These are phyloP conservation scores for Paraphaeosphaeria sporulosa DNA, from an alignment of 2,329 filamentous ascomycete species.

Conservation along the genomic window DNA sequence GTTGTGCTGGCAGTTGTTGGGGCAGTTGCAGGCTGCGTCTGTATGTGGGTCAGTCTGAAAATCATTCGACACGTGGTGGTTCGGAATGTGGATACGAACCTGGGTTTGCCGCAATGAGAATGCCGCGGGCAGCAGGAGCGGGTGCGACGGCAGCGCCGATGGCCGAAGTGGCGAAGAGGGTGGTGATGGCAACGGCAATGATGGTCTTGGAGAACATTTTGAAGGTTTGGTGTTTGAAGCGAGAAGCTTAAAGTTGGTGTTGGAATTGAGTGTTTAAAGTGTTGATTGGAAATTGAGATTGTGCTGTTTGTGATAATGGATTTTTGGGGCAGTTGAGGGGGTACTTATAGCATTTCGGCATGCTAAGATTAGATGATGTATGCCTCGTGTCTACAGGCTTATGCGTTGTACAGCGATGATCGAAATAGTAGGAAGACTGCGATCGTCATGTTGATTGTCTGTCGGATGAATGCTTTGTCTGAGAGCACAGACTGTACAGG, in stretches of 20 bases:
- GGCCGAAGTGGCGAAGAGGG: slow-evolving; percentile 11
- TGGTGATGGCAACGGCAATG: slow-evolving; percentile 5
- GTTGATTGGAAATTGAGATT: slow-evolving; percentile 9
- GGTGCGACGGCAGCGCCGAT: slow-evolving; percentile 1
- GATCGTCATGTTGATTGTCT: background rate
- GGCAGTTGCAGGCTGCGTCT: slow-evolving; percentile 13
- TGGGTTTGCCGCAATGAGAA: slow-evolving; percentile 1
- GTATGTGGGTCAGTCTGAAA: background rate
- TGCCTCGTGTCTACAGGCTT: background rate
- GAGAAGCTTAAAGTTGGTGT: background rate
- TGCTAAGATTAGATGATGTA: background rate
- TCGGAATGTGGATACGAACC: background rate
- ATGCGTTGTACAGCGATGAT: background rate
- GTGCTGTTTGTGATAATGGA: slow-evolving; percentile 13
- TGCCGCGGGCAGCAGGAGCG: background rate
- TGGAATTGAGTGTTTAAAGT: background rate
- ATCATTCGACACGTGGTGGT: background rate
- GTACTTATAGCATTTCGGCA: slow-evolving; percentile 7
- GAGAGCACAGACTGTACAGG: background rate
- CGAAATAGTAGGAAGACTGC: background rate
- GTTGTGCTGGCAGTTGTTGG: slow-evolving; percentile 13
- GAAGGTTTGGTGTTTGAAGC: slow-evolving; percentile 2
- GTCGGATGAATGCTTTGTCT: background rate
- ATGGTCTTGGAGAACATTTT: slow-evolving; percentile 16
- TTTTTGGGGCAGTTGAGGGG: background rate